Base-by-base conservation (phyloP, 2,329 filamentous ascomycete genomes). In the Cladosporium sp. region DNA sequence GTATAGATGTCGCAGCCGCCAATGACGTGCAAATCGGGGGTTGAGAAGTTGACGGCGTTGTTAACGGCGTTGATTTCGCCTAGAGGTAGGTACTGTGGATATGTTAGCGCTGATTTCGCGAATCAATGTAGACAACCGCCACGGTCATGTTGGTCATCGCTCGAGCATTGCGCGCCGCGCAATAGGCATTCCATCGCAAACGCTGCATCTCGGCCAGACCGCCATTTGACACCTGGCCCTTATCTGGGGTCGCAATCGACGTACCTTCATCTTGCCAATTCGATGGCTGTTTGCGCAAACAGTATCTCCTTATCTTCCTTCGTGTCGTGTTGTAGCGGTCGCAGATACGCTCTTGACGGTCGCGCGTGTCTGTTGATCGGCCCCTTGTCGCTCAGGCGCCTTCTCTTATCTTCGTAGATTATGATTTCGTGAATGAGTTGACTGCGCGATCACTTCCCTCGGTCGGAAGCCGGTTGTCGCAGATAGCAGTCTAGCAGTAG, bases 1-100 rank as follows among this genome's bases (percentile, higher is more conserved):
- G 94, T 98, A 83, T 97, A 99, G 21, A 98, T 85, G 78, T 99
- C 95, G 83, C 94, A 98, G 70, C 92, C 91, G 72, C 95, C 95
- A 30, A 93, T 90, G 67, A 99, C 91, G 71, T 94, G 91, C 76
- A 92, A 93, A 77, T 98, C 94, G 60, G 91, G 88, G 0, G 94
- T 97, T 74, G 95, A 92, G 83, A 98, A 98, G 77, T 97, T 98
- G 76, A 99, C 88, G 69, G 94, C 91, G 80, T 90, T 90, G 67
- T 93, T 94, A 71, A 98, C 91, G 78, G 91, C 88, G 79, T 98
- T 93, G 76, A 98, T 93, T 71, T 96, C 91, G 79, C 89, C 89
- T 69, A 97, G 86, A 67, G 94, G 93, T 74, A 99, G 85, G 79
- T 96, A 99, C 94, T 99, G 77, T 54, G 30, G 59, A 23, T 34